Evolutionary conservation across 2,329 filamentous ascomycete genomes (phyloP).

Genomic region (Phaeosphaeria sp.): DNA sequence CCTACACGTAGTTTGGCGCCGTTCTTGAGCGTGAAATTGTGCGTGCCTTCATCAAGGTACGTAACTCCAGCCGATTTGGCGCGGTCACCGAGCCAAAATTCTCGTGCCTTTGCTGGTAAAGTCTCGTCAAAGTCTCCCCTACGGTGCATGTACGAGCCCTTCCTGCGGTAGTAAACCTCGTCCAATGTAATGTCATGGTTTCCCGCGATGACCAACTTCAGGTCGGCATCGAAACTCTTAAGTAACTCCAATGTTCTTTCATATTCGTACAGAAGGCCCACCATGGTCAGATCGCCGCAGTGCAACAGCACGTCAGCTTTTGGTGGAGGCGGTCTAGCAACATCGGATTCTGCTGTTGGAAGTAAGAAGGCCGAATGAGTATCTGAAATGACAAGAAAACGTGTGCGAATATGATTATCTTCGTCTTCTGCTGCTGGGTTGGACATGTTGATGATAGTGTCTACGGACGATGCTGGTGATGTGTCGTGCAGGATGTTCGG

Average conservation of each 20-base stretch:
- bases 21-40: slow-evolving; percentile 55
- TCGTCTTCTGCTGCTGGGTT: not conserved
- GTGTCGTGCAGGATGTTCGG: not conserved
- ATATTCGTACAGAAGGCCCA: slow-evolving; percentile 58
- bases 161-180: slow-evolving; percentile 52
- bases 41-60: slow-evolving; percentile 63
- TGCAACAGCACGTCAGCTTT: slow-evolving; percentile 63
- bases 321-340: slow-evolving; percentile 53
- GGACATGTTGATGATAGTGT: slow-evolving; percentile 17
- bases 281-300: slow-evolving; percentile 65
- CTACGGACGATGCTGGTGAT: not conserved
- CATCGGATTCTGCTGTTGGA: slow-evolving; percentile 9
- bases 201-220: slow-evolving; percentile 65
- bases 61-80: slow-evolving; percentile 57
- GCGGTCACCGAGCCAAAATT: slow-evolving; percentile 56
- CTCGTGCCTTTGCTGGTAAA: slow-evolving; percentile 42
- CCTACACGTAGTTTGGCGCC: slow-evolving; percentile 56
- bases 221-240: slow-evolving; percentile 55
- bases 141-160: slow-evolving; percentile 35
- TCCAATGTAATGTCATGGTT: slow-evolving; percentile 62
- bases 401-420: slow-evolving; percentile 39
- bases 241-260: slow-evolving; percentile 56
- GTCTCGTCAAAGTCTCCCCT: slow-evolving; percentile 25
- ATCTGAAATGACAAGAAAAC: slow-evolving; percentile 55
- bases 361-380: slow-evolving; percentile 43